Evolutionary conservation across 1,139 yeast genomes (phyloP).

Genomic region (Candida buenavistaensis): DNA sequence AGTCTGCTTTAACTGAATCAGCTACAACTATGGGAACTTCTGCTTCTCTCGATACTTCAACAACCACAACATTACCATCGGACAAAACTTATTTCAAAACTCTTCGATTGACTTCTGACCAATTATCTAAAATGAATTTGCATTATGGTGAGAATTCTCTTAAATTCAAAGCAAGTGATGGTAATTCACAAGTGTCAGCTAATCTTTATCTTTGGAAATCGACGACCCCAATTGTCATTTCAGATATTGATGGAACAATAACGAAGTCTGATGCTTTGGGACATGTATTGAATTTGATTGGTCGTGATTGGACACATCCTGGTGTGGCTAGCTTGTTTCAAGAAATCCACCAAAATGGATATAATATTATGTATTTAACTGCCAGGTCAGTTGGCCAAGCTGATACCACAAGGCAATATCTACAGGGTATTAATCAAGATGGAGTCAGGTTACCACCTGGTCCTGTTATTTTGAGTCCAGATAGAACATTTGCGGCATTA

Average conservation of each 20-base stretch:
- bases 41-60: conserved; percentile 1
- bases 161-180: conserved; percentile 76
- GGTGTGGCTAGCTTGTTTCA: conserved; percentile 92
- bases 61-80: conserved; percentile 14
- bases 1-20: conserved; percentile 2
- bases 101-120: conserved; percentile 87
- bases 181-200: conserved; percentile 74
- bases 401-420: conserved; percentile 84
- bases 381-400: conserved; percentile 97
- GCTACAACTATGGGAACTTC: conserved; percentile 1
- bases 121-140: conserved; percentile 70
- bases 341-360: conserved; percentile 85
- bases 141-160: conserved; percentile 79
- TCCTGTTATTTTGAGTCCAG: conserved; percentile 95
- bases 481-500: conserved; percentile 94
- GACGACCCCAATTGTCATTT: conserved; percentile 85
- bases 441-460: conserved; percentile 76
- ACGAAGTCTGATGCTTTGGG: conserved; percentile 98
- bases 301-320: conserved; percentile 97
- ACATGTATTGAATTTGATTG: conserved; percentile 89
- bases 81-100: conserved; percentile 71
- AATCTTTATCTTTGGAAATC: conserved; percentile 83
- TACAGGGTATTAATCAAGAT: conserved; percentile 73
- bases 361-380: conserved; percentile 88
- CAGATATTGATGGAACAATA: conserved; percentile 98